Evolutionary conservation across 345 rosid genomes (phyloP), one percentile per base, ranked within the genome.

Genomic region (Moricandia moricandioides): DNA sequence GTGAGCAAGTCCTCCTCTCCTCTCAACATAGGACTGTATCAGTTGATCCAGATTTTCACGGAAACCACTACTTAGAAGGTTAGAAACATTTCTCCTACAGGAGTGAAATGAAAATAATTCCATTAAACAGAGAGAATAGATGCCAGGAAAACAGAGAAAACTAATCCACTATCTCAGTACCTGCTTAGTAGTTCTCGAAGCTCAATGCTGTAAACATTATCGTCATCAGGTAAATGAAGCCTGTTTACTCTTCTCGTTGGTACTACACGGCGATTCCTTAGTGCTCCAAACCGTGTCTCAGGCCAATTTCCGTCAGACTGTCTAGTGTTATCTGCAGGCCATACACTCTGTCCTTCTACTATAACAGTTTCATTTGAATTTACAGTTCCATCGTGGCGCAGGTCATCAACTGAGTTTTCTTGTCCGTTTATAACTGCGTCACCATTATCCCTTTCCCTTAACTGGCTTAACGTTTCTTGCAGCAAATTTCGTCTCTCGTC

Each of bases 131-230:
- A 59, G 12, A 58, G 3, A 59, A 59, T 30, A 30, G 1, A n/a
- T 30, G 64, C 39, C 37, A 8, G 39, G 63, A n/a, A 59, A 31
- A 59, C 39, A 59, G 40, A n/a, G 12, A 59, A 31, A 30, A 59
- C 21, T 24, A 58, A n/a, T 59, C 39, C 21, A 59, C 21, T 31
- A 59, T 59, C 12, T n/a, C 64, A 4, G 21, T 30, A 59, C 64
- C 64, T 59, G 64, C 39, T 30, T 59, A 59, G 39, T 59, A 59
- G 64, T 39, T 59, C 64, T 59, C 64, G 64, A 14, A 59, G 64
- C 10, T 59, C 64, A 59, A 59, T 59, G 64, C 21, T 59, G 64
- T 59, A 3, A 30, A 30, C 64, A 59, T n/a, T 59, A 30, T 59
- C 64, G 64, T 59, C 62, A 30, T 58, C 39, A 30, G 64, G 39